Percentiles rank a stretch among this genome's conserved stretches.
phyloP scores from a whole-genome alignment of 2,329 filamentous ascomycete genomes.

The Amauroascus verrucosus region DNA sequence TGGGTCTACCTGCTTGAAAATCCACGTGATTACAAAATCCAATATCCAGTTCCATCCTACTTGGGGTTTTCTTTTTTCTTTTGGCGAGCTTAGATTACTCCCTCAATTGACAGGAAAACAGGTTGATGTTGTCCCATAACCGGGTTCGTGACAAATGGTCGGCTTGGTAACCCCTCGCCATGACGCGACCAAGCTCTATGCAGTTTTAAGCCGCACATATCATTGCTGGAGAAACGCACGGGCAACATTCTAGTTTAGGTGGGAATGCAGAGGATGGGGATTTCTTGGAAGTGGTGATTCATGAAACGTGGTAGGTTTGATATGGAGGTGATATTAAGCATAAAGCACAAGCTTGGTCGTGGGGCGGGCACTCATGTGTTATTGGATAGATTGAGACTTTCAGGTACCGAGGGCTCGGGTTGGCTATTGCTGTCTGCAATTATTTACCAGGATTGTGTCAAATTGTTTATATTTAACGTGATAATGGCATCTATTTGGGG shows the following conservation, averaged over 20 bases:
- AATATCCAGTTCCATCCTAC: no score
- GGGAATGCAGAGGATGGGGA: not conserved
- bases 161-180: not conserved
- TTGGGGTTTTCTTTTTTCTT: no score
- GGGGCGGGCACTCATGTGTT: not conserved
- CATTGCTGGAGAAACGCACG: not conserved
- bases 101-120: no score
- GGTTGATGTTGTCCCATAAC: no score
- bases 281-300: not conserved
- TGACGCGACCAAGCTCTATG: not conserved
- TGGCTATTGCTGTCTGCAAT: not conserved
- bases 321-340: conserved; percentile 3
- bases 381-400: not conserved
- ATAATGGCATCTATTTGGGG: not conserved
- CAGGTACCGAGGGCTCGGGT: not conserved
- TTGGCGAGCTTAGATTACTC: no score
- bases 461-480: not conserved
- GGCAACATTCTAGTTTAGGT: not conserved
- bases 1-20: no score
- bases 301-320: not conserved
- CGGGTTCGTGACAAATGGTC: no score
- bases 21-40: no score
- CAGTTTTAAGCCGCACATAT: not conserved
- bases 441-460: not conserved
- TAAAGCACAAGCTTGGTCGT: not conserved